Conservation (phyloP, 768 basidiomycete genomes). For the Panaeolus cyanescens region DNA sequence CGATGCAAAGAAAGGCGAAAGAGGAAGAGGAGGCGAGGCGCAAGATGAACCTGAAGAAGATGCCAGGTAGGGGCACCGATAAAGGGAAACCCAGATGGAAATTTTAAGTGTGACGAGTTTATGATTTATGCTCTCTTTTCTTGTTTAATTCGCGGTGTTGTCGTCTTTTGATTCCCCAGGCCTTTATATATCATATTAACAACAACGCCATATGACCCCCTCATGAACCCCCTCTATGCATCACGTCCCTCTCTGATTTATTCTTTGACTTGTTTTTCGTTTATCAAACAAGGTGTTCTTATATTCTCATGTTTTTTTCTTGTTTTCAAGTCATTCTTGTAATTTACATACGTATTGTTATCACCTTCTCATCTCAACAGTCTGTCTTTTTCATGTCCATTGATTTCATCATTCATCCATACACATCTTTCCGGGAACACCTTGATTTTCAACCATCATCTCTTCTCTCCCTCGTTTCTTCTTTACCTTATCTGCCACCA, state of each 20-base stretch:
- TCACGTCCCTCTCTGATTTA: neutral
- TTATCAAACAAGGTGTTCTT: too few relatives aligned
- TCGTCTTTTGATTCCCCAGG: neutral
- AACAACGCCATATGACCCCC: neutral
- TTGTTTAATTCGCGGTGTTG: neutral
- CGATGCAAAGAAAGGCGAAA: constrained; percentile 29
- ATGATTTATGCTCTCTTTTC: neutral
- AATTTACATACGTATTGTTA: too few relatives aligned
- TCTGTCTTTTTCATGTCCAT: too few relatives aligned
- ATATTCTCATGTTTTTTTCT: too few relatives aligned
- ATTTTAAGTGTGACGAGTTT: neutral
- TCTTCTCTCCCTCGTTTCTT: too few relatives aligned
- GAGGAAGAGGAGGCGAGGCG: constrained; percentile 4
- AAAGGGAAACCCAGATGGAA: constrained; percentile 20
- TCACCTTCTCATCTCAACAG: too few relatives aligned
- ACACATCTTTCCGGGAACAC: too few relatives aligned
- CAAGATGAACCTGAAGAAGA: constrained; percentile 29
- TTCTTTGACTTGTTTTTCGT: neutral
- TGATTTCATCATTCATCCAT: too few relatives aligned
- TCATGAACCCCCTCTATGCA: neutral
- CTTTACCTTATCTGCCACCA: too few relatives aligned
- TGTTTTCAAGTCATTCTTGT: too few relatives aligned
- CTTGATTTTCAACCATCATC: too few relatives aligned
- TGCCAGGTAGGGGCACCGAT: constrained; percentile 37
- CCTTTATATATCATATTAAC: neutral